Percentiles rank a stretch among this genome's conserved stretches.
phyloP scores from a whole-genome alignment of 352 stramenopile genomes.

The Achlya hypogyna region DNA sequence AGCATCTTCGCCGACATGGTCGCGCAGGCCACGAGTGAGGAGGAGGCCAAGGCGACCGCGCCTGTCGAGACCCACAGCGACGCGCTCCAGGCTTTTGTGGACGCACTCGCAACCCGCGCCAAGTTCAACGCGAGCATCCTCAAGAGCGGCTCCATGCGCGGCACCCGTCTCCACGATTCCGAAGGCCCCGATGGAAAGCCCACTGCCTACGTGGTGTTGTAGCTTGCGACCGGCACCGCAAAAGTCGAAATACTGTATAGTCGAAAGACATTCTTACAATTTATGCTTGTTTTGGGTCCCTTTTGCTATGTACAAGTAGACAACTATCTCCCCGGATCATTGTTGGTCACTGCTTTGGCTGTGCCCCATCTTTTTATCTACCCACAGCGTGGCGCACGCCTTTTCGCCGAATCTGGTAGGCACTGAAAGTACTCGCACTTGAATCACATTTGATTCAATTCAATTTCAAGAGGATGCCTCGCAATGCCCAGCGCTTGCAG shows the following conservation, averaged over 20 bases:
- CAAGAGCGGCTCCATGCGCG: not conserved
- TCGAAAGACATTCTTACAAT: not conserved
- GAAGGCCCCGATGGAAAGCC: not conserved
- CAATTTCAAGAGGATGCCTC: too few species aligned
- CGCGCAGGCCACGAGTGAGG: slow-evolving; percentile 8
- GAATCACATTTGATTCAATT: too few species aligned
- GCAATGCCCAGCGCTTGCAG: too few species aligned
- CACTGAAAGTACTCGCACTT: too few species aligned
- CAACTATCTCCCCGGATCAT: too few species aligned
- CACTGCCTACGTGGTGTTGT: not conserved
- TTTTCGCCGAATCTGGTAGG: too few species aligned
- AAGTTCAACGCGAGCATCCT: slow-evolving; percentile 2
- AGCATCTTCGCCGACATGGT: slow-evolving; percentile 82
- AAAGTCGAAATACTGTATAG: not conserved
- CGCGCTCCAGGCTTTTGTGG: not conserved
- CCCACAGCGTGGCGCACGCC: too few species aligned
- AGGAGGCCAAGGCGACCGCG: not conserved
- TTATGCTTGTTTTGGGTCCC: too few species aligned
- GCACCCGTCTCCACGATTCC: not conserved
- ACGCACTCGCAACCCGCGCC: slow-evolving; percentile 2
- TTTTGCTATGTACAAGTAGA: too few species aligned
- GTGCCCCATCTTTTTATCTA: too few species aligned
- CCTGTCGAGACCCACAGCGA: not conserved
- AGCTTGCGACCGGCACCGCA: not conserved
- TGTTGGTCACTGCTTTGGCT: too few species aligned